phyloP scores from a whole-genome alignment of 1,139 yeast genomes.

The Kazachstania sp. region DNA sequence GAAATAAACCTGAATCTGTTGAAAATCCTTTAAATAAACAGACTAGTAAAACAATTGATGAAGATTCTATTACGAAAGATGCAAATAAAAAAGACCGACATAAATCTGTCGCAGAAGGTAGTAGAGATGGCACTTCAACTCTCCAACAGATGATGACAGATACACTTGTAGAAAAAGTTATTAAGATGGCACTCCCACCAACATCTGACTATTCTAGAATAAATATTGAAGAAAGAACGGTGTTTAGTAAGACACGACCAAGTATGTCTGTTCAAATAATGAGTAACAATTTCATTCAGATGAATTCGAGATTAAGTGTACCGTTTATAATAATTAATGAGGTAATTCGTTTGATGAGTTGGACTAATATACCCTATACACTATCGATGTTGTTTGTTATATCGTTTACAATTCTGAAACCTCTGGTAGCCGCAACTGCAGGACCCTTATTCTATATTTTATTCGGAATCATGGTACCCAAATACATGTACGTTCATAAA shows the following conservation, averaged over 20 bases:
- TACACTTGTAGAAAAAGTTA: conserved; percentile 58
- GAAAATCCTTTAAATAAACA: not conserved
- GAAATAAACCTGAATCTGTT: not conserved
- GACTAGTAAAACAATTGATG: not conserved
- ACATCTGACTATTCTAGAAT: conserved; percentile 37
- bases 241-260: conserved; percentile 57
- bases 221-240: conserved; percentile 41
- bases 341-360: conserved; percentile 44
- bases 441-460: conserved; percentile 49
- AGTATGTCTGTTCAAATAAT: conserved; percentile 59
- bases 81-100: not conserved
- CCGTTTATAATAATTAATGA: conserved; percentile 55
- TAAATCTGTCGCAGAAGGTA: not conserved
- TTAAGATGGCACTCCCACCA: conserved; percentile 64
- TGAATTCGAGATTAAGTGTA: conserved; percentile 55
- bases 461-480: conserved; percentile 58
- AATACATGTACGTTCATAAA: conserved; percentile 41
- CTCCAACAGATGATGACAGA: conserved; percentile 46
- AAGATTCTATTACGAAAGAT: not conserved
- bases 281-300: conserved; percentile 58
- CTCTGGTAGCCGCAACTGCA: conserved; percentile 43
- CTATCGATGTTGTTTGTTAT: conserved; percentile 47
- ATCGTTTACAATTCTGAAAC: conserved; percentile 56
- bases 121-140: conserved; percentile 3
- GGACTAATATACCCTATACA: conserved; percentile 61